These are phyloP conservation scores for Euphorbia celastroides DNA, from an alignment of 441 rosid species.

Conservation along the genomic window DNA sequence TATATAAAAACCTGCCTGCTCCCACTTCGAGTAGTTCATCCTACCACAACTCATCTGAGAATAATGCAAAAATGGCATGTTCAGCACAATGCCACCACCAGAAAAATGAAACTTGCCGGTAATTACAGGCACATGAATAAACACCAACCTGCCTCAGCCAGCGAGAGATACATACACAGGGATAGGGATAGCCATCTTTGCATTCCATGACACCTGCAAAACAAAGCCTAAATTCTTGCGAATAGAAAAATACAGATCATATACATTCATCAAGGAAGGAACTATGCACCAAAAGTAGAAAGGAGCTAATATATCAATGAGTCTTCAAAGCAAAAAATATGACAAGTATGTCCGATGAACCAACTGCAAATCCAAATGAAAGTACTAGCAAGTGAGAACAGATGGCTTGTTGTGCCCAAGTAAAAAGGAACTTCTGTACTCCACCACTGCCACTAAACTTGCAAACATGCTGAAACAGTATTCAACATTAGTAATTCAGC, in stretches of 20 bases:
- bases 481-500: slow-evolving; percentile 26
- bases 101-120: not conserved
- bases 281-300: not conserved
- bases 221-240: slow-evolving; percentile 3
- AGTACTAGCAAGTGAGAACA: not conserved
- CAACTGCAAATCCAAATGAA: slow-evolving; percentile 4
- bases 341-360: not conserved
- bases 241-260: not conserved
- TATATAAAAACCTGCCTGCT: not conserved
- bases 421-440: slow-evolving; percentile 14
- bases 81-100: slow-evolving; percentile 1
- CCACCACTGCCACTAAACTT: slow-evolving; percentile 15
- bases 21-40: not conserved
- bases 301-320: not conserved
- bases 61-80: slow-evolving; percentile 1
- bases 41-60: not conserved
- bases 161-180: not conserved
- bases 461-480: slow-evolving; percentile 34
- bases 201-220: not conserved
- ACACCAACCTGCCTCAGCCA: slow-evolving; percentile 1
- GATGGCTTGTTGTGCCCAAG: slow-evolving; percentile 16
- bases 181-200: not conserved
- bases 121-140: not conserved
- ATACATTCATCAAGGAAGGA: not conserved
- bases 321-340: not conserved